Base-by-base conservation (phyloP, 2,329 filamentous ascomycete species). In the Cercospora sp. region DNA sequence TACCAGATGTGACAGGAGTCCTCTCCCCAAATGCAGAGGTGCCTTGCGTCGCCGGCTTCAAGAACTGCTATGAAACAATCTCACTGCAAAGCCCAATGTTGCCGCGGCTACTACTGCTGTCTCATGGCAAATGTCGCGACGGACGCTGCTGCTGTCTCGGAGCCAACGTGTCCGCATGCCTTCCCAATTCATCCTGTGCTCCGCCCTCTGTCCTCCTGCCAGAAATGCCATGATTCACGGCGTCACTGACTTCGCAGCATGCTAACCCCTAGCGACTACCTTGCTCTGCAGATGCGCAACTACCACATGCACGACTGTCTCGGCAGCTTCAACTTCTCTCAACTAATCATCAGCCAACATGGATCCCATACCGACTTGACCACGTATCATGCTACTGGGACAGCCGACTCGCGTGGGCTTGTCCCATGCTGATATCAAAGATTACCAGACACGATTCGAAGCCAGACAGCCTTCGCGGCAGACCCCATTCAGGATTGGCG, bases 331-430 rank as follows among this genome's bases (percentile, higher is more conserved):
- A 5, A 28, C 32, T 37, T 18, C 28, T 59, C 55, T 24, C 55
- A n/a, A 37, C 55, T 24, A 6, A 12, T 37, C 28, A 26, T 32
- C 55, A 34, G 28, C 28, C 55, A 37, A 18, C 55, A 59, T 59
- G 55, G 10, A 32, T 13, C 55, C 7, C 55, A 59, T 37, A 37
- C 30, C 16, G 30, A 7, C 8, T 26, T 37, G 55, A 37, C 55
- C 28, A 37, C 32, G 55, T 24, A 34, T 28, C 16, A 78, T 79
- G 77, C 73, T 79, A 16, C 74, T 71, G n/a, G 73, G 69, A 57
- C 71, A 70, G 7, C 68, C 76, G 16, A 74, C 76, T 12, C 72
- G 70, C 34, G 71, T 79, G 67, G 66, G 69, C 7, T 74, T 78
- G 61, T 75, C 71, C 12, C 60, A 70, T 26, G 68, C 72, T 28